Percentiles rank a stretch among this genome's conserved stretches.
phyloP scores from a whole-genome alignment of 2,329 filamentous ascomycete genomes.

The Cercospora sesami region DNA sequence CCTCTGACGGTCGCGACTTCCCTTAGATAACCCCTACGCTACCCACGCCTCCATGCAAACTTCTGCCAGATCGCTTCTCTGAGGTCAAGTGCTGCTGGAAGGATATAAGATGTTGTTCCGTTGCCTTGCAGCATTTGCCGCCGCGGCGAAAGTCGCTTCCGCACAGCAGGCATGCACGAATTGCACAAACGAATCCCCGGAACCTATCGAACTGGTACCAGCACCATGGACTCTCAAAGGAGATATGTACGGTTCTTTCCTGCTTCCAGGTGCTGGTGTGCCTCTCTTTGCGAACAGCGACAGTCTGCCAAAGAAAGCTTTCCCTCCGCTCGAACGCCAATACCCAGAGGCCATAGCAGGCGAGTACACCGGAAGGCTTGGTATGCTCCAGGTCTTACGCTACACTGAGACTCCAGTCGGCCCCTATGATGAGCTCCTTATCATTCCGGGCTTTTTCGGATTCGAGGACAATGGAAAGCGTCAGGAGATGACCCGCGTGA shows the following conservation, averaged over 20 bases:
- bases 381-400: slow-evolving; percentile 28
- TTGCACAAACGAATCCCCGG: slow-evolving; percentile 25
- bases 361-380: slow-evolving; percentile 20
- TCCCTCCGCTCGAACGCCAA: slow-evolving; percentile 19
- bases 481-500: slow-evolving; percentile 10
- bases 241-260: slow-evolving; percentile 20
- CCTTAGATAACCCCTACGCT: not conserved
- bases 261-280: slow-evolving; percentile 16
- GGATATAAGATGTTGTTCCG: not conserved
- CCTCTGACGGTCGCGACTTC: not conserved
- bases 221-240: slow-evolving; percentile 26
- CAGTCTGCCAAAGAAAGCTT: slow-evolving; percentile 19
- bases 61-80: not conserved
- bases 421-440: slow-evolving; percentile 27
- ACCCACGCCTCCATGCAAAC: not conserved
- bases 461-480: slow-evolving; percentile 14
- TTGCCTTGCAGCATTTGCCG: not conserved
- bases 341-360: slow-evolving; percentile 17
- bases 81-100: not conserved
- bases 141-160: not conserved
- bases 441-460: slow-evolving; percentile 26
- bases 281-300: slow-evolving; percentile 4
- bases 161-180: slow-evolving; percentile 14
- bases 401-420: slow-evolving; percentile 29
- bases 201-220: slow-evolving; percentile 15